Evolutionary conservation across 768 basidiomycete species (phyloP), one percentile per base, ranked within the genome.

Genomic region (Boletus bicolor): DNA sequence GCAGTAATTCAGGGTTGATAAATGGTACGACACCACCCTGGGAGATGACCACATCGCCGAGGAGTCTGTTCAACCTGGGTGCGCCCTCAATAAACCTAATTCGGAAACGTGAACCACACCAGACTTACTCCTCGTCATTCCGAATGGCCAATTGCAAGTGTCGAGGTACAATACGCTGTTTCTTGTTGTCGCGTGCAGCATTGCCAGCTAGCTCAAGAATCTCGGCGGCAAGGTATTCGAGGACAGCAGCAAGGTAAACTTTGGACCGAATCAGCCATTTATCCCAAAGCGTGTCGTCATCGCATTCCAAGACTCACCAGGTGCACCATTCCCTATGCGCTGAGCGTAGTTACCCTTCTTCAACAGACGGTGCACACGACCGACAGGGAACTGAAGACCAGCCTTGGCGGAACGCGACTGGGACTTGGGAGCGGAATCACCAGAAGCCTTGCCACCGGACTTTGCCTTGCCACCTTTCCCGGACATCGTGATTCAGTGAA

Each of bases 61-160:
- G 74, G 26, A 75, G 75, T 50, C 60, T 75, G 63, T 73, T 75
- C 54, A 77, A 68, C 49, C 72, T 73, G 37, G 7, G 32, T 1
- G 11, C 1, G 32, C 7, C 4, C 10, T 59, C n/a, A 54, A 28
- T 46, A n/a, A 53, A 32, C 0, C 12, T 3, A 6, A 17, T 26
- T 14, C 24, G 2, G 10, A 41, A 42, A 19, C 15, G 0, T 0
- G 3, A 28, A 14, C 17, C 6, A 35, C 6, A 32, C 4, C 10
- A 2, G 14, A 51, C 60, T 35, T 35, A 78, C 75, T 79, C 82
- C 61, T 83, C 82, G 61, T 83, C 82, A 68, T 83, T 82, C 58
- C 84, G 79, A 68, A 85, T 83, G 61, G 84, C 84, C 66, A 85
- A 75, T 68, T 85, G 83, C 58, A 85, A 68, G 73, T 85, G 83